Conservation (phyloP, 2,329 filamentous ascomycete genomes). For the Zarea fungicola region DNA sequence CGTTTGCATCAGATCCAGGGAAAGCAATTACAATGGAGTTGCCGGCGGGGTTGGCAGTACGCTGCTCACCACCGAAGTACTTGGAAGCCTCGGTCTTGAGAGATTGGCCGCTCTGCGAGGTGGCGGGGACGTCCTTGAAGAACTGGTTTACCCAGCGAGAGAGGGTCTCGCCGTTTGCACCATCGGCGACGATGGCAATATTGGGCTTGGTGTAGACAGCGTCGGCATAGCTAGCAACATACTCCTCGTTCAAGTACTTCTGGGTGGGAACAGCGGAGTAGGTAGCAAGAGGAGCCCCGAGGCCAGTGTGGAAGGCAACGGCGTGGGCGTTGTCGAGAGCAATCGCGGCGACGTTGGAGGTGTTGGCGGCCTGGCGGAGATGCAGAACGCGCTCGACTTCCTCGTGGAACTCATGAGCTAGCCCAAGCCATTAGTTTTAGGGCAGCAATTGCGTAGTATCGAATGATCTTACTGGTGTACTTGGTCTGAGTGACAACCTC, state of each 20-base stretch:
- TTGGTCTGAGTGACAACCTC: constrained; percentile 87
- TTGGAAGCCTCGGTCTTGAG: constrained; percentile 63
- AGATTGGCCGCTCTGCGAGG: constrained; percentile 44
- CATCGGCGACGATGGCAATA: constrained; percentile 86
- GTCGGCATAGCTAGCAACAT: constrained; percentile 69
- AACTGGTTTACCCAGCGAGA: constrained; percentile 90
- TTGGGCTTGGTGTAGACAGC: constrained; percentile 84
- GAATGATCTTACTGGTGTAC: constrained; percentile 61
- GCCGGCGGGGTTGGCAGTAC: constrained; percentile 68
- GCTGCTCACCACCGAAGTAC: constrained; percentile 95
- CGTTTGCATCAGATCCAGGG: constrained; percentile 75
- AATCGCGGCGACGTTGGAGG: constrained; percentile 56
- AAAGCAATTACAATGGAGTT: constrained; percentile 89
- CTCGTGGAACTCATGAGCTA: constrained; percentile 88
- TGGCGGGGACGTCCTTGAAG: constrained; percentile 66
- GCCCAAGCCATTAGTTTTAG: constrained; percentile 15
- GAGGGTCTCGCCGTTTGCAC: constrained; percentile 69
- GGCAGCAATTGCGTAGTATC: constrained; percentile 5
- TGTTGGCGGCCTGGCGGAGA: constrained; percentile 68
- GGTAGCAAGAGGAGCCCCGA: constrained; percentile 74
- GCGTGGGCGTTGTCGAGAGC: constrained; percentile 83
- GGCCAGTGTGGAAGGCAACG: constrained; percentile 87
- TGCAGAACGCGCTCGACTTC: constrained; percentile 74
- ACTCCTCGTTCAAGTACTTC: constrained; percentile 74
- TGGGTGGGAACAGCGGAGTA: constrained; percentile 64